Evolutionary conservation across 225 moss, liverwort and hornwort species (phyloP).

Genomic region (Physcomitrium patens): DNA sequence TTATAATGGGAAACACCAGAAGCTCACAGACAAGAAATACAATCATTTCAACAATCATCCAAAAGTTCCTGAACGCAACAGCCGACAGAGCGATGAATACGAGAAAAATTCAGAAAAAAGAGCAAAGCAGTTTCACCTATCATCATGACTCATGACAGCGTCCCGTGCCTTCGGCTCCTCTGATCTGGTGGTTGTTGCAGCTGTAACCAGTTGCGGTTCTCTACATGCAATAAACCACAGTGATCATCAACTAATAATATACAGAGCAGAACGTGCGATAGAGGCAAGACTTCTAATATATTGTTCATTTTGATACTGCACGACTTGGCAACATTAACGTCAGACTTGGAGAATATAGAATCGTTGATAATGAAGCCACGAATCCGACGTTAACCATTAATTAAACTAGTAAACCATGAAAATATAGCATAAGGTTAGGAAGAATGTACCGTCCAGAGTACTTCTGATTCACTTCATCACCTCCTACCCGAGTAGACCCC

Average conservation of each 20-base stretch:
- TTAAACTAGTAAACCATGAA: constrained; percentile 9
- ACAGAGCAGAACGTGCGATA: neutral
- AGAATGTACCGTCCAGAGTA: constrained; percentile 83
- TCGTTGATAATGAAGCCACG: neutral
- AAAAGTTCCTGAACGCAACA: neutral
- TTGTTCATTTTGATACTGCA: neutral
- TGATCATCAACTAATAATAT: constrained; percentile 24
- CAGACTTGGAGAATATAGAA: constrained; percentile 1
- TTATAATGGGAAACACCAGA: neutral
- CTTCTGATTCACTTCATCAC: constrained; percentile 99
- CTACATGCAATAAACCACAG: constrained; percentile 35
- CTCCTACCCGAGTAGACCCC: constrained; percentile 97
- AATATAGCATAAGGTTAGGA: constrained; percentile 20
- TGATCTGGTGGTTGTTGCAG: constrained; percentile 67
- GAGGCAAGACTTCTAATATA: constrained; percentile 17
- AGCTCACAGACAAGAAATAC: neutral
- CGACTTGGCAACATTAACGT: constrained; percentile 11
- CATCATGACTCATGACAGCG: constrained; percentile 75
- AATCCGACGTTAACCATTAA: neutral
- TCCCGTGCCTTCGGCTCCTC: constrained; percentile 90
- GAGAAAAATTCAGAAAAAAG: constrained; percentile 10
- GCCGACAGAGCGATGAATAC: neutral
- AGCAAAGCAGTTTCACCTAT: constrained; percentile 48
- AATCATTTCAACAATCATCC: neutral
- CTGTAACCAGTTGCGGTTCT: constrained; percentile 82